A percentile compares a stretch with the other conserved stretches of the same genome.
Conservation (phyloP, 2,329 filamentous ascomycete species). For the Ramichloridium luteum region DNA sequence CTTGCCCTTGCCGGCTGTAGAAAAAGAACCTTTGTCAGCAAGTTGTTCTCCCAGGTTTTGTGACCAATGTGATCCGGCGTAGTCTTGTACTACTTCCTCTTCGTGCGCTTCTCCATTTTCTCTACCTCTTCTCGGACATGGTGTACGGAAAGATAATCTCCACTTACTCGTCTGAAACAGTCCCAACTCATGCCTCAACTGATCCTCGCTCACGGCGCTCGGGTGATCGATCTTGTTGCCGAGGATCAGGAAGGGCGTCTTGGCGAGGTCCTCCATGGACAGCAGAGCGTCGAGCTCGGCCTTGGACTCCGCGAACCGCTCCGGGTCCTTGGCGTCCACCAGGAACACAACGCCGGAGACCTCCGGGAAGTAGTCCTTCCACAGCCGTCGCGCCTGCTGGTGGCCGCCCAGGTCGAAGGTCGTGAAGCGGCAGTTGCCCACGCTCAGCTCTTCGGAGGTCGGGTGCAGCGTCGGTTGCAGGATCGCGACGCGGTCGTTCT, state of each 20-base stretch:
- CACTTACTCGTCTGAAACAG: conserved; percentile 74
- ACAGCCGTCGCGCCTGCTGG: conserved; percentile 86
- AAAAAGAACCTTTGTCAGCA: conserved; percentile 5
- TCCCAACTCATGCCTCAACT: conserved; percentile 81
- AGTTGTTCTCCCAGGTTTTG: too few species aligned
- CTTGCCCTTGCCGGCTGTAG: conserved; percentile 66
- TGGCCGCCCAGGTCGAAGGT: conserved; percentile 90
- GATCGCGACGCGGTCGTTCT: conserved; percentile 90
- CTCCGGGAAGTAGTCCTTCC: conserved; percentile 96
- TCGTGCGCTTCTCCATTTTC: too few species aligned
- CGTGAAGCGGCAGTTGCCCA: conserved; percentile 70
- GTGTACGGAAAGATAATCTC: not conserved
- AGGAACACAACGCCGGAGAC: conserved; percentile 95
- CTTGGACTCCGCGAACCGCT: conserved; percentile 88
- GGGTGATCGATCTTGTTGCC: conserved; percentile 99
- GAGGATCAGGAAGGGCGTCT: conserved; percentile 90
- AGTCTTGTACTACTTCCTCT: too few species aligned
- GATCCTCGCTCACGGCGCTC: conserved; percentile 87
- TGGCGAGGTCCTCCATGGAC: conserved; percentile 90
- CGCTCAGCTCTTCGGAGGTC: conserved; percentile 83
- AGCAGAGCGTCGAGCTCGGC: conserved; percentile 88
- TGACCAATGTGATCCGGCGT: too few species aligned
- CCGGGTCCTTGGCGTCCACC: conserved; percentile 92
- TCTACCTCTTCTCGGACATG: not conserved
- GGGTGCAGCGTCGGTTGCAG: conserved; percentile 84